These are phyloP conservation scores for Ganoderma boninense DNA, from an alignment of 1,284 basidiomycete genomes.

Conservation along the genomic window DNA sequence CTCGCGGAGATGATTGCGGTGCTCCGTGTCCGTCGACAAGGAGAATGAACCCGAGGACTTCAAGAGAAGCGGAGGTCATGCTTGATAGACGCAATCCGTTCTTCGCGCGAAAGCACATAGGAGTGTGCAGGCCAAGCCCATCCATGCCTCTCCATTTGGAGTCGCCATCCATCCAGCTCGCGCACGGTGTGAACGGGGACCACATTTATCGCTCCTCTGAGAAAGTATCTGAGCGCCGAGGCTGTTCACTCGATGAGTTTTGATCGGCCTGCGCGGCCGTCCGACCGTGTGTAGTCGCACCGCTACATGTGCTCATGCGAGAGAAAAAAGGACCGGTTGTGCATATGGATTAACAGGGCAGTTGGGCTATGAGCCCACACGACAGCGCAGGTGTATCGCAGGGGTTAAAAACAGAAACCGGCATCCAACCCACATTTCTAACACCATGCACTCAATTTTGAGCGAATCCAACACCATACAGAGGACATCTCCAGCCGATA, in stretches of 20 bases:
- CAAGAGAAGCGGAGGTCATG: background rate
- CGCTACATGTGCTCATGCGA: background rate
- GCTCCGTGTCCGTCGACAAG: slow-evolving; percentile 8
- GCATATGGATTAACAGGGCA: background rate
- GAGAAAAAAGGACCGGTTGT: background rate
- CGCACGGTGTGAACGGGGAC: background rate
- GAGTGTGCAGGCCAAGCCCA: background rate
- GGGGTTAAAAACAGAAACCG: slow-evolving; percentile 6
- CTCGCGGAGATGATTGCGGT: slow-evolving; percentile 13
- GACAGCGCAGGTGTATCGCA: background rate
- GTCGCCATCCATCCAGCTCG: background rate
- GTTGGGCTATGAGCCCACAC: background rate
- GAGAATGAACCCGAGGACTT: slow-evolving; percentile 10
- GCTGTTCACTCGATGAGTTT: background rate
- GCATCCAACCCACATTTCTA: background rate
- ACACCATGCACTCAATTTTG: background rate
- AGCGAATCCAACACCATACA: background rate
- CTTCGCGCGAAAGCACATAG: background rate
- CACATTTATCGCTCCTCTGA: background rate
- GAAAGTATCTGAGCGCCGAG: background rate
- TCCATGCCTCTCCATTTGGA: background rate
- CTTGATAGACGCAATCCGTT: background rate
- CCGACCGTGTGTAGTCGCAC: background rate
- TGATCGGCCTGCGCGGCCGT: background rate
- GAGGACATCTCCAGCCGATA: background rate